Conservation (phyloP, 2,329 filamentous ascomycete genomes). For the Colletotrichum siamense region DNA sequence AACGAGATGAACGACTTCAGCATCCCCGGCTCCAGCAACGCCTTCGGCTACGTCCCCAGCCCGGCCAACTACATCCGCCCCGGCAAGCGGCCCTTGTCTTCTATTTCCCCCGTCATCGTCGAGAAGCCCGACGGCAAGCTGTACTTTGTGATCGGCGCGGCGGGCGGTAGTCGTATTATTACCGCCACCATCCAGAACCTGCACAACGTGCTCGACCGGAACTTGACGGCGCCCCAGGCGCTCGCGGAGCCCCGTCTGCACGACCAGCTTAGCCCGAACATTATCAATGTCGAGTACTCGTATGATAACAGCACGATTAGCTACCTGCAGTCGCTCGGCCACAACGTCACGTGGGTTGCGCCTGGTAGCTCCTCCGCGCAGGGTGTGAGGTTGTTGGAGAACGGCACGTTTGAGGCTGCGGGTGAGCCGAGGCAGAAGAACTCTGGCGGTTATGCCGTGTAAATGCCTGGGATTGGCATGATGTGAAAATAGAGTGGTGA, state of each 20-base stretch:
- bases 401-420: conserved; percentile 78
- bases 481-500: neutral
- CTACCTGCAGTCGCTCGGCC: conserved; percentile 67
- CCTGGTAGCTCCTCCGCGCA: conserved; percentile 75
- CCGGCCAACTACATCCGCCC: conserved; percentile 78
- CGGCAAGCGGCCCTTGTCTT: conserved; percentile 79
- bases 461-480: neutral
- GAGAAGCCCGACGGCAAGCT: conserved; percentile 72
- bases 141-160: conserved; percentile 76
- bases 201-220: conserved; percentile 74
- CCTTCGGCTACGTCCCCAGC: conserved; percentile 79
- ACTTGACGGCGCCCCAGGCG: conserved; percentile 65
- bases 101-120: conserved; percentile 79
- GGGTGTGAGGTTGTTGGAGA: conserved; percentile 66
- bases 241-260: conserved; percentile 76
- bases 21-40: conserved; percentile 73
- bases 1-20: conserved; percentile 75
- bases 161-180: conserved; percentile 85
- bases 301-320: conserved; percentile 75
- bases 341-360: conserved; percentile 77
- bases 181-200: conserved; percentile 82
- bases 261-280: conserved; percentile 79
- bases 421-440: conserved; percentile 81
- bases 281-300: conserved; percentile 71
- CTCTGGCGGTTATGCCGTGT: conserved; percentile 69